Base-by-base conservation (phyloP, 805 yeast genomes). In the Yarrowia deformans region DNA sequence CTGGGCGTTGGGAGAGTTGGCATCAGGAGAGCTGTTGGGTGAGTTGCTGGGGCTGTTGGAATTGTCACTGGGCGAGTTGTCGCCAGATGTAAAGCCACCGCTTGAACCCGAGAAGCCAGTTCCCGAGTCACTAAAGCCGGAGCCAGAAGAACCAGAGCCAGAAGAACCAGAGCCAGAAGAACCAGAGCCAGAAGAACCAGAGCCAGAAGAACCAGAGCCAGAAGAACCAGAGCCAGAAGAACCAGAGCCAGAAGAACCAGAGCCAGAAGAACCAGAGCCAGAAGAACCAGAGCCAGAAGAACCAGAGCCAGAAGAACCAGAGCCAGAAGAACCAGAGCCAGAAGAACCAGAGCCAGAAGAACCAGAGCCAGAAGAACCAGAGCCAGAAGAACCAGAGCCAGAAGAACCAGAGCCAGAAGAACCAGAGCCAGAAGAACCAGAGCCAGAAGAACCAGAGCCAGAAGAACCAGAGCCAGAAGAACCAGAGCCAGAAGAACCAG, bases 31-130 rank as follows among this genome's bases (percentile, higher is more conserved):
- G 66, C 19, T 34, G 61, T 23, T 23, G 29, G 29, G 29, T 23
- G 29, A 23, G 4, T 23, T 23, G 29, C 29, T 23, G 29, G 29
- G 29, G 29, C n/a, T 19, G 37, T 40, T 29, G 23, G 63, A 18
- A 18, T 13, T 13, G 45, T 10, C 16, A 14, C 39, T 23, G 35
- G 61, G 14, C 16, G 35, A 8, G 54, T 32, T 48, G 34, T 55
- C 23, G 14, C 63, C 48, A 42, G 63, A 56, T 6, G 63, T 56
- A 39, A 56, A 56, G 16, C 63, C 63, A 0, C 48, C 48, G 37
- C 23, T 56, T 12, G 63, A 56, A 3, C 63, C 63, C 14, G 63
- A 54, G 60, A 54, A 54, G 2, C 60, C 60, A 39, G 61, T 55
- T 40, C 43, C 61, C 19, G 61, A 39, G 13, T 14, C 34, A 10